Evolutionary conservation across 1,284 basidiomycete species (phyloP).

Genomic region (Omphalotus olearius): DNA sequence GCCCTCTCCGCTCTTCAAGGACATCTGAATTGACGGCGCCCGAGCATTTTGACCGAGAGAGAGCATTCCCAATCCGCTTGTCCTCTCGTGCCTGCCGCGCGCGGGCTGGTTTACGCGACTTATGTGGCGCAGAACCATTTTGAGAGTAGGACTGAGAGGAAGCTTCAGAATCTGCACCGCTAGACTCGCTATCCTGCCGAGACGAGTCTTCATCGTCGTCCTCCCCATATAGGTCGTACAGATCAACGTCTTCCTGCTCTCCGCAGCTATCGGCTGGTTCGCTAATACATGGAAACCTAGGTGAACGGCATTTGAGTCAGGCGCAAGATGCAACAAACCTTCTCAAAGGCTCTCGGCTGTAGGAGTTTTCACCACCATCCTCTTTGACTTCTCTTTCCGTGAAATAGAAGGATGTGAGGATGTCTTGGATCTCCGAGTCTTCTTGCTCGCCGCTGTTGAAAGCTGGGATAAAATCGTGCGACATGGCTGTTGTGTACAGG

Average conservation of each 20-base stretch:
- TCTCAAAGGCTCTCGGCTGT: neutral
- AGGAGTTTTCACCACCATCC: neutral
- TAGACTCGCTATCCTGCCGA: neutral
- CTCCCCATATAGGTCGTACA: constrained; percentile 5
- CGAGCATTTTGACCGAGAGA: too few species aligned
- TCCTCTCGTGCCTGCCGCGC: too few species aligned
- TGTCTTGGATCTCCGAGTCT: constrained; percentile 10
- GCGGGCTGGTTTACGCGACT: too few species aligned
- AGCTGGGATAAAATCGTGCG: too few species aligned
- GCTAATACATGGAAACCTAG: neutral
- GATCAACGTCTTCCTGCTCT: constrained; percentile 1
- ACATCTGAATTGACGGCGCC: too few species aligned
- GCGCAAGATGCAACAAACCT: neutral
- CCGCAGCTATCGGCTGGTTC: neutral
- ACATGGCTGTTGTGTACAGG: too few species aligned
- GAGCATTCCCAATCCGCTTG: too few species aligned
- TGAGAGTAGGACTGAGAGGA: neutral
- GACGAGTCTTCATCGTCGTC: neutral
- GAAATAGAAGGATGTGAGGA: constrained; percentile 10
- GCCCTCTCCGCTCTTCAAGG: neutral
- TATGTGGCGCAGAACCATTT: too few species aligned
- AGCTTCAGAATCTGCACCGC: neutral
- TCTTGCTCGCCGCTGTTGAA: constrained; percentile 2
- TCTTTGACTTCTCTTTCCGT: neutral
- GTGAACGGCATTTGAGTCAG: neutral